A percentile compares a stretch with the other conserved stretches of the same genome.
These are phyloP conservation scores for Terana coerulea DNA, from an alignment of 768 basidiomycete species.

Conservation along the genomic window DNA sequence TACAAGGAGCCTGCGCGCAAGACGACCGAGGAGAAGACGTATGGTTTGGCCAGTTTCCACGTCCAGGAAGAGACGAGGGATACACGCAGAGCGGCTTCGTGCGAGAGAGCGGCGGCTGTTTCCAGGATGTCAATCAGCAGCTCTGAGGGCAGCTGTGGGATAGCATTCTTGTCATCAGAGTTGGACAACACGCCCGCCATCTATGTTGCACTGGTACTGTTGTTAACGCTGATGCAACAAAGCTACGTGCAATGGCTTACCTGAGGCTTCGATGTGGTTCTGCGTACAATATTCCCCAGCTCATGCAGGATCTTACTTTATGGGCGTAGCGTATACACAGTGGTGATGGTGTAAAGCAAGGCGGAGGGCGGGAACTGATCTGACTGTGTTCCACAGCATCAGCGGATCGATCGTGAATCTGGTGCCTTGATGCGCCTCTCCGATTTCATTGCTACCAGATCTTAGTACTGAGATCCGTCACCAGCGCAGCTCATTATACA, in stretches of 20 bases:
- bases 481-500: neutral
- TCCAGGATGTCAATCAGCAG: slow-evolving; percentile 22
- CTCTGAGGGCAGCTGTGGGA: slow-evolving; percentile 18
- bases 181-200: too few species aligned
- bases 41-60: slow-evolving; percentile 14
- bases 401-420: too few species aligned
- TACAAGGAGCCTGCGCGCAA: slow-evolving; percentile 9
- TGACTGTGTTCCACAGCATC: too few species aligned
- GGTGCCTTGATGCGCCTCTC: slow-evolving; percentile 4
- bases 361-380: too few species aligned
- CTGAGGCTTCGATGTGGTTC: too few species aligned
- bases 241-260: too few species aligned
- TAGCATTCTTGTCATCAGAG: neutral
- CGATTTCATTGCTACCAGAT: neutral
- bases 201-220: too few species aligned
- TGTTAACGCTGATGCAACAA: too few species aligned
- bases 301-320: too few species aligned
- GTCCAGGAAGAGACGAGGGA: slow-evolving; percentile 22
- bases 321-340: too few species aligned
- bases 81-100: slow-evolving; percentile 12
- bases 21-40: slow-evolving; percentile 20
- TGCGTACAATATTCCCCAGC: too few species aligned
- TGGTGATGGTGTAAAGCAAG: too few species aligned
- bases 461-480: neutral
- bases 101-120: slow-evolving; percentile 11